Base-by-base conservation (phyloP, 257 asterid genomes). In the Rehmannia glutinosa region DNA sequence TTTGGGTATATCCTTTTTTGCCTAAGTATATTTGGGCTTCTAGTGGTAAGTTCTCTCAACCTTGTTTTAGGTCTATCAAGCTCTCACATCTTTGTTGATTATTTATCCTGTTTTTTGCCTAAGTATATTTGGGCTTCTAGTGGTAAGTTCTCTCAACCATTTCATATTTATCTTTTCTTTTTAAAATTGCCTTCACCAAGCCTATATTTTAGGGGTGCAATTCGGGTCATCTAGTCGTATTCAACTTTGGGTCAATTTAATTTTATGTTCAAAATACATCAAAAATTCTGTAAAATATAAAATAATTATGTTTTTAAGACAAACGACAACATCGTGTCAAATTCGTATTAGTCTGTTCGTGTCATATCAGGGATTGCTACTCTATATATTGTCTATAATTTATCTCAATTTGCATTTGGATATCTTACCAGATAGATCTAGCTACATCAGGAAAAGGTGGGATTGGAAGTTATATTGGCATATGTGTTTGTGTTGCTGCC, bases 391-490 rank as follows among this genome's bases (percentile, higher is more conserved):
- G n/a, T n/a, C n/a, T n/a, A n/a, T n/a, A 21, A 15, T 19, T 2
- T 55, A 19, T 46, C 32, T 24, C 47, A 8, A 13, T n/a, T 41
- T 4, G 16, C 10, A 41, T 41, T 4, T 11, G 13, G 46, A 41
- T n/a, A 11, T 41, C 10, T 8, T 4, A 16, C 24, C 80, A 89
- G 96, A 62, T 87, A 49, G 96, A 92, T 77, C n/a, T 89, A 71
- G 89, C 60, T 19, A 56, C 96, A 4, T 76, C 86, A 0, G 96
- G 96, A 20, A 81, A 73, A 74, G 97, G 98, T 35, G 97, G 97
- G 17, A 25, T 82, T 10, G 84, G 77, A 53, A 84, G 77, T 75
- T 92, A 72, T 39, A 27, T 82, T 1, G 94, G 88, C 6, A 69
- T 89, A 24, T 89, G 97, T 70, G 46, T 65, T 42, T 43, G 85